Base-by-base conservation (phyloP, 108 stramenopile genomes). In the Cyclotella choctawhatcheeana region DNA sequence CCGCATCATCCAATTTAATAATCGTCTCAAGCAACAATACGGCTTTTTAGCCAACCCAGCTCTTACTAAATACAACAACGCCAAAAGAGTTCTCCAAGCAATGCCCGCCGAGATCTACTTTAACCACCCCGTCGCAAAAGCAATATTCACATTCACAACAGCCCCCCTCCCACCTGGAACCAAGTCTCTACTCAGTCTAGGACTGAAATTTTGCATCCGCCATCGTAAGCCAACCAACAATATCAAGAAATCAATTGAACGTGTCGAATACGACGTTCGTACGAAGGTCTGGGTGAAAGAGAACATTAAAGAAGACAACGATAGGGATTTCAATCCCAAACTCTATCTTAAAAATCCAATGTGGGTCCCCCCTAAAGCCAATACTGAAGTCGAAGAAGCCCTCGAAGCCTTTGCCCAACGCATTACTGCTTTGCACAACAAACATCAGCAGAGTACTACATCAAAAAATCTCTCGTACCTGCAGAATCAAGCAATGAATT, bases 31-130 rank as follows among this genome's bases (percentile, higher is more conserved):
- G 20, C 35, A 37, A 40, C 2, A 60, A 40, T 60, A 60, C 35
- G 59, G 59, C 35, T 60, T 60, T 20, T 6, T 60, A 60, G 59
- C 59, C 59, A 40, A 60, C 59, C 1, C 35, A 60, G 40, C 12
- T 8, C 59, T 60, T 18, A 3, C 34, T 10, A 21, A 34, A 1
- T 60, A 35, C 37, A 3, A 10, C 12, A 60, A 60, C 21, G 35
- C 35, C 1, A 34, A 40, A 24, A 1, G 40, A 5, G 27, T 60
- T 35, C 8, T 60, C 35, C 34, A 7, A 6, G 8, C 16, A 34
- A 21, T 24, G n/a, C 59, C 59, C 1, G 4, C 7, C 1, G 35
- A 37, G 0, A n/a, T 60, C 20, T 60, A 40, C 35, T 37, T 40
- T 35, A 43, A 3, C 22, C 59, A 60, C 21, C 66, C 65, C 37